These are phyloP conservation scores for Solanum chiquidenum DNA, from an alignment of 257 asterid genomes.

Conservation along the genomic window DNA sequence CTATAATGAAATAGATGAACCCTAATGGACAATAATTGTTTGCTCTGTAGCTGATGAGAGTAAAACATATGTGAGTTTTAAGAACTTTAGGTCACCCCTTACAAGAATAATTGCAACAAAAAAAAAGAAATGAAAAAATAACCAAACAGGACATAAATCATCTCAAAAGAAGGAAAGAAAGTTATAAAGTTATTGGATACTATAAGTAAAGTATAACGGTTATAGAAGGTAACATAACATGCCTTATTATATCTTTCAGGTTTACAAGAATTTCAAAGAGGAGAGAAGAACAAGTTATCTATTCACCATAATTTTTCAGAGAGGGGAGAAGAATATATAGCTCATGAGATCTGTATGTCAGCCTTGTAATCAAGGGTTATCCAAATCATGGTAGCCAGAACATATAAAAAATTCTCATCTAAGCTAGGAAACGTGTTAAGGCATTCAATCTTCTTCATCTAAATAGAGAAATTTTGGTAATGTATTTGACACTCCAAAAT, in stretches of 20 bases:
- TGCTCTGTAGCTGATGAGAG: background rate
- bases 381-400: background rate
- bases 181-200: background rate
- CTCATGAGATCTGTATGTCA: background rate
- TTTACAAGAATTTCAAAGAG: background rate
- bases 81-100: too few species aligned
- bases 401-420: background rate
- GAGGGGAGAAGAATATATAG: too few species aligned
- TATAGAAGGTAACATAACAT: background rate
- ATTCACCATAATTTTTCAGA: background rate
- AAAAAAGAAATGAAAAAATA: background rate
- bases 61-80: background rate
- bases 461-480: background rate
- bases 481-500: background rate
- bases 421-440: background rate
- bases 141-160: background rate
- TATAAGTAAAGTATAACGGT: background rate
- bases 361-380: background rate
- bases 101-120: background rate
- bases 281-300: background rate
- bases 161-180: background rate
- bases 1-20: background rate
- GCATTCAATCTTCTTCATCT: background rate
- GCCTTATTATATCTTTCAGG: background rate
- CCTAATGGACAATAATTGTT: background rate